Base-by-base conservation (phyloP, 306 rosid genomes). In the Senna tora region DNA sequence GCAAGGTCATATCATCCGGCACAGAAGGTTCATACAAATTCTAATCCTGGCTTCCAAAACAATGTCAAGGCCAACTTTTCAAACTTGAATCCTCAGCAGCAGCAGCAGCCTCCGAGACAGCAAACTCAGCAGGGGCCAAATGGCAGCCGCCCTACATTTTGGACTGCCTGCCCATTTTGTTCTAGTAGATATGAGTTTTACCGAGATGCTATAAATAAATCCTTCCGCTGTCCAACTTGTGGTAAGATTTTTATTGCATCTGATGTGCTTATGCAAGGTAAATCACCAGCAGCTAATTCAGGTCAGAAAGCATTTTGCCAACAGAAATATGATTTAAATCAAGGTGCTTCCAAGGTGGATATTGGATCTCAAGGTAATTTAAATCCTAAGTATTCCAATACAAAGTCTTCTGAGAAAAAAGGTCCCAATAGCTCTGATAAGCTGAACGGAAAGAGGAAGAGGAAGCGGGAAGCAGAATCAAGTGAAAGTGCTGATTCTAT, bases 161-260 rank as follows among this genome's bases (percentile, higher is more conserved):
- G 96, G 95, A 91, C 96, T 56, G 62, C 11, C 30, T 94, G 99
- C 82, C 84, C 95, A 10, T 86, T 73, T 82, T 94, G 99, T 82
- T 47, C 76, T 0, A 71, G 78, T 11, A 85, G 71, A 80, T 94
- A 83, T 72, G 82, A 91, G 83, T 87, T 86, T 72, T 74, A 67
- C 67, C 81, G 75, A 74, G 90, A 78, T 36, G 78, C 80, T 65
- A 65, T 91, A 45, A 80, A 85, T 80, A 87, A 85, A 75, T 79
- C 91, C 71, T 79, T 94, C 72, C 76, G 81, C 50, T 94, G 99
- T 78, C 91, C 87, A 51, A 66, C 51, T 55, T 94, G 99, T 71
- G 39, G 39, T 65, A 85, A 64, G 77, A 84, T 84, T 52, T 94
- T 83, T 49, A 47, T 86, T 67, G 97, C 99, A 43, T 80, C 69